Percentiles rank a stretch among this genome's conserved stretches.
phyloP scores from a whole-genome alignment of 2,329 filamentous ascomycete species.

The Botrytis byssoidea region DNA sequence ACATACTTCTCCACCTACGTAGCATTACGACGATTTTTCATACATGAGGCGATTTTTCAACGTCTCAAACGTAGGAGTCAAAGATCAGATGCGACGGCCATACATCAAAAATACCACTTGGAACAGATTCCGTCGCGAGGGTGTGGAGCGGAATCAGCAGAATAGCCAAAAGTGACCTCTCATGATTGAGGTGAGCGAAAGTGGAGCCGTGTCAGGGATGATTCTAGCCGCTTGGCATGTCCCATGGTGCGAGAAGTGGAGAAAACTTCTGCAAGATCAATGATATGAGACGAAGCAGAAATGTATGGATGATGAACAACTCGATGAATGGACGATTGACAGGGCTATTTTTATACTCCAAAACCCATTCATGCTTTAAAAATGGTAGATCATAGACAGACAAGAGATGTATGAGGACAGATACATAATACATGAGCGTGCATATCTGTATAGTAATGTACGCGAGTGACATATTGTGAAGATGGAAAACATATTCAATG shows the following conservation, averaged over 20 bases:
- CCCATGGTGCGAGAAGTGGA: slow-evolving; percentile 1
- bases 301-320: slow-evolving; percentile 1
- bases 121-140: slow-evolving; percentile 9
- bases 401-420: neutral
- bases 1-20: neutral
- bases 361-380: neutral
- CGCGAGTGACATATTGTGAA: neutral
- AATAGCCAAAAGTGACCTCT: slow-evolving; percentile 13
- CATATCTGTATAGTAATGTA: neutral
- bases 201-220: slow-evolving; percentile 3
- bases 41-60: slow-evolving; percentile 11
- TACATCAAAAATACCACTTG: slow-evolving; percentile 1
- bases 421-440: neutral
- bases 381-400: neutral
- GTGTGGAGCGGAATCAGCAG: neutral
- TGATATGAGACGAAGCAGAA: slow-evolving; percentile 14
- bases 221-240: slow-evolving; percentile 11
- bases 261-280: neutral
- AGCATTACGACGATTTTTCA: neutral
- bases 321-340: neutral
- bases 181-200: neutral
- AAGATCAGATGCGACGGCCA: neutral
- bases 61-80: slow-evolving; percentile 3
- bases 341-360: neutral
- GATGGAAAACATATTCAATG: neutral